phyloP scores from a whole-genome alignment of 176 grass and related monocot genomes.

The Raddia guianensis region DNA sequence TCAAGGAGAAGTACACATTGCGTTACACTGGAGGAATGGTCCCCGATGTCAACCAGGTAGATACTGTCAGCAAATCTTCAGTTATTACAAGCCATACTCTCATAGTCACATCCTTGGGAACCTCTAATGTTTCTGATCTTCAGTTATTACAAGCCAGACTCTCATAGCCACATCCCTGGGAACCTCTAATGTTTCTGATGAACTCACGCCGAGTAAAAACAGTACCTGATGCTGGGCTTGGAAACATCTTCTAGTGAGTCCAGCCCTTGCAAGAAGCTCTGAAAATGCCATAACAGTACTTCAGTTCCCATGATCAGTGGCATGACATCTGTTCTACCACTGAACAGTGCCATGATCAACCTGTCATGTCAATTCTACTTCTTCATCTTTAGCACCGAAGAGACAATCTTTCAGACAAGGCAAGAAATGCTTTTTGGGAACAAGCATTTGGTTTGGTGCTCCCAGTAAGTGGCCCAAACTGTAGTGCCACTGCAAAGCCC shows the following conservation, averaged over 20 bases:
- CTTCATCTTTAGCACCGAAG: conserved; percentile 6
- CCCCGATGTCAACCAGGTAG: conserved; percentile 99
- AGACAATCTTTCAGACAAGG: conserved; percentile 16
- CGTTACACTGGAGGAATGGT: conserved; percentile 99
- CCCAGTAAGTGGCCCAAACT: conserved; percentile 24
- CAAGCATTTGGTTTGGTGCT: conserved; percentile 28
- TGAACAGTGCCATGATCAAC: conserved; percentile 13
- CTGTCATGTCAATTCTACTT: conserved; percentile 20
- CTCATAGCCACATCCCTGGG: neutral
- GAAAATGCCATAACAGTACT: conserved; percentile 6
- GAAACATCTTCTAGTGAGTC: neutral
- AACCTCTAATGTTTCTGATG: neutral
- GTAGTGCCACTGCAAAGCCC: conserved; percentile 36
- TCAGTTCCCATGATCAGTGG: neutral
- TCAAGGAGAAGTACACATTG: conserved; percentile 96
- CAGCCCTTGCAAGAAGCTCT: neutral
- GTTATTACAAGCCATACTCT: neutral
- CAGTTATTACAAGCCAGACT: neutral
- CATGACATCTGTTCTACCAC: neutral
- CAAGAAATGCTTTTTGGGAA: conserved; percentile 45
- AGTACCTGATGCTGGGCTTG: neutral
- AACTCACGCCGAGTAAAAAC: neutral
- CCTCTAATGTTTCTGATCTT: neutral
- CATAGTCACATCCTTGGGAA: neutral
- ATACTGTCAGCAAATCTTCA: neutral